These are phyloP conservation scores for Keithomyces neogunnii DNA, from an alignment of 2,329 filamentous ascomycete genomes.

Conservation along the genomic window DNA sequence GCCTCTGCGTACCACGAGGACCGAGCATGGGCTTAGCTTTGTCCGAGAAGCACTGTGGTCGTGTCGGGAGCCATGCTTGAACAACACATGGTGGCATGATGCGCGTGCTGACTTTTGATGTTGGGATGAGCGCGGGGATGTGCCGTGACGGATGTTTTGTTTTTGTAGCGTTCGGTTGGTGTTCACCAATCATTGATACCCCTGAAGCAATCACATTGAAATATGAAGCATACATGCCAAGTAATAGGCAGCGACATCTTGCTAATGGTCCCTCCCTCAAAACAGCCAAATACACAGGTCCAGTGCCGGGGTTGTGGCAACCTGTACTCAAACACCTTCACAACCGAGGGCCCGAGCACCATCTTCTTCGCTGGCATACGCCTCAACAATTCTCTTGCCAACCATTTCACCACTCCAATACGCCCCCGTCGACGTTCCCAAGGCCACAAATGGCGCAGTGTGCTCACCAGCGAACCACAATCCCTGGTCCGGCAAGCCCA, in stretches of 20 bases:
- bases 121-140: no score
- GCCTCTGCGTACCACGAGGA: not conserved
- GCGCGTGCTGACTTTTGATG: no score
- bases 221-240: not conserved
- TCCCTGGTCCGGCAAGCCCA: constrained; percentile 55
- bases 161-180: not conserved
- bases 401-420: constrained; percentile 86
- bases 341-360: not conserved
- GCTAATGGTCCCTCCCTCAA: not conserved
- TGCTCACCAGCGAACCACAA: constrained; percentile 89
- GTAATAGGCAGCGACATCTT: not conserved
- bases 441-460: constrained; percentile 78
- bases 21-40: no score
- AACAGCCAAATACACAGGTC: not conserved
- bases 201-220: not conserved
- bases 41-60: no score
- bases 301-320: not conserved
- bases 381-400: constrained; percentile 52
- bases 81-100: no score
- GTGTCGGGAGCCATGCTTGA: no score
- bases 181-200: not conserved
- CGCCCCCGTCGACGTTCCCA: constrained; percentile 84
- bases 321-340: not conserved
- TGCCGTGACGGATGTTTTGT: no score
- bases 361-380: constrained; percentile 30